Evolutionary conservation across 2,329 filamentous ascomycete species (phyloP).

Genomic region (Colletotrichum sp.): DNA sequence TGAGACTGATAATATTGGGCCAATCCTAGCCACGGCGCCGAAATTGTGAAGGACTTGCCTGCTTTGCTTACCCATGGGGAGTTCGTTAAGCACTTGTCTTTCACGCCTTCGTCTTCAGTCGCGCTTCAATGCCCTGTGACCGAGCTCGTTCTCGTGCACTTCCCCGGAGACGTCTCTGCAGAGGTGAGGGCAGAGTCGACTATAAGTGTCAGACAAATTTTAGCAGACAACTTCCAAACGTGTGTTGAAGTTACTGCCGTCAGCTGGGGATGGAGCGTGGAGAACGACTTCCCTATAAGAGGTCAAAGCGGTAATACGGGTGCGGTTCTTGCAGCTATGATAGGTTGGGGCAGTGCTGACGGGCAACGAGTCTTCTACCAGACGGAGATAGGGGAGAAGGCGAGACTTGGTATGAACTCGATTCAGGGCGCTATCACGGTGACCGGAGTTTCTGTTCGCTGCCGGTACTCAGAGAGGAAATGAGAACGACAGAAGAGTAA

Average conservation of each 20-base stretch:
- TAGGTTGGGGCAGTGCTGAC: neutral
- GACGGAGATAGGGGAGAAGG: neutral
- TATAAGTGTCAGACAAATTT: neutral
- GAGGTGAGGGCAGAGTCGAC: neutral
- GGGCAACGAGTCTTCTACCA: neutral
- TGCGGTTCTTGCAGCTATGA: neutral
- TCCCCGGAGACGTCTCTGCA: neutral
- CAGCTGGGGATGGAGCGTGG: neutral
- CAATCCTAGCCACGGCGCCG: slow-evolving; percentile 12
- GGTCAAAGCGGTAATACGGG: neutral
- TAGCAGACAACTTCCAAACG: neutral
- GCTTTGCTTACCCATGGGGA: slow-evolving; percentile 21
- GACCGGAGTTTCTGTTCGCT: neutral
- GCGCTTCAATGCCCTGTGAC: slow-evolving; percentile 23
- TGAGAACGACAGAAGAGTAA: neutral
- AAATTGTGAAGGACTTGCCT: slow-evolving; percentile 23
- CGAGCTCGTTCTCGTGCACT: slow-evolving; percentile 21
- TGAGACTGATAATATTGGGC: neutral
- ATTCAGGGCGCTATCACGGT: neutral
- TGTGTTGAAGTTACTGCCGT: neutral
- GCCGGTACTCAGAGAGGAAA: neutral
- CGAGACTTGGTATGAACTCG: neutral
- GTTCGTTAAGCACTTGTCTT: slow-evolving; percentile 25
- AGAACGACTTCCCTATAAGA: neutral
- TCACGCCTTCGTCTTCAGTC: slow-evolving; percentile 13